Conservation (phyloP, 2,329 filamentous ascomycete species). For the Fusarium sp. region DNA sequence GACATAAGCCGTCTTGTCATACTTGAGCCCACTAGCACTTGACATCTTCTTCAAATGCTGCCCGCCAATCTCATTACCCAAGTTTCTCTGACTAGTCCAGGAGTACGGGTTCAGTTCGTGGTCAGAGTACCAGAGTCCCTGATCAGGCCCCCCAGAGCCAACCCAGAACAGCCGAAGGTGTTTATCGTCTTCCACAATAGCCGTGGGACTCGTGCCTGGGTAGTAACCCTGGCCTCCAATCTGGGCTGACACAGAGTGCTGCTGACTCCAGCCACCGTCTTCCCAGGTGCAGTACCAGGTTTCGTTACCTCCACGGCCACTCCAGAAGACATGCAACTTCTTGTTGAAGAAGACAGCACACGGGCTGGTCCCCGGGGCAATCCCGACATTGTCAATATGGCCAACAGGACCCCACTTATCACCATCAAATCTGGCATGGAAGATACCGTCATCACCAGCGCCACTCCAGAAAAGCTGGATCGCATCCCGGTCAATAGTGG, state of each 20-base stretch:
- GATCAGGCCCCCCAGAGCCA: neutral
- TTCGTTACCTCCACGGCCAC: too few relatives aligned
- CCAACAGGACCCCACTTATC: too few relatives aligned
- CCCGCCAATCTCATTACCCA: rapidly evolving
- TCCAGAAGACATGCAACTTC: too few relatives aligned
- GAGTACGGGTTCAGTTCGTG: rapidly evolving
- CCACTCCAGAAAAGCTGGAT: too few relatives aligned
- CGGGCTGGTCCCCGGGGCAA: too few relatives aligned
- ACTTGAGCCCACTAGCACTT: neutral
- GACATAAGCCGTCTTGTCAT: rapidly evolving
- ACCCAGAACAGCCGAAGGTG: neutral
- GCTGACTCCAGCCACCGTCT: too few relatives aligned
- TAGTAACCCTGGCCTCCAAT: neutral
- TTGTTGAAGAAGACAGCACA: too few relatives aligned
- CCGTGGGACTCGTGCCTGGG: neutral
- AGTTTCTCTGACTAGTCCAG: neutral
- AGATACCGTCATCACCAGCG: too few relatives aligned
- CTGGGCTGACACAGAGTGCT: neutral
- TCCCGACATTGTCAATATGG: too few relatives aligned
- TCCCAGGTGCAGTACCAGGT: too few relatives aligned
- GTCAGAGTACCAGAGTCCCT: neutral
- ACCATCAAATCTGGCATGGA: too few relatives aligned
- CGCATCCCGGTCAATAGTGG: too few relatives aligned
- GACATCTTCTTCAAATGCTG: neutral
- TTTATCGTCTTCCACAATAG: neutral